Base-by-base conservation (phyloP, 352 stramenopile species). In the Saprolegnia diclina region DNA sequence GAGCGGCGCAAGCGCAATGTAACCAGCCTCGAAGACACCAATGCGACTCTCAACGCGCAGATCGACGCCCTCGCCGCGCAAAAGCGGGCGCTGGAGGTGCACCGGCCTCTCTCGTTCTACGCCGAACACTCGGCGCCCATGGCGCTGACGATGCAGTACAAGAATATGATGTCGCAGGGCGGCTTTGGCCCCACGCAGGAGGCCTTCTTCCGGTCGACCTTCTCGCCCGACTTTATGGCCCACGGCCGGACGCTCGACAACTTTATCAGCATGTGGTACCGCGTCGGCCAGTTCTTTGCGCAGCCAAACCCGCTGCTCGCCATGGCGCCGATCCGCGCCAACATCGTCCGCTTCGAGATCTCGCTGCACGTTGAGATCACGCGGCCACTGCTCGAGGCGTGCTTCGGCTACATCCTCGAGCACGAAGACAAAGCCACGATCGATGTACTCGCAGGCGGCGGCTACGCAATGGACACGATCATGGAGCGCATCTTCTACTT, bases 401-500 rank as follows among this genome's bases (percentile, higher is more conserved):
- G 26, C 21, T 54, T 66, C 21, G 18, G n/a, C 21, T 55, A 24
- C 29, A 21, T 55, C 29, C 57, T 66, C n/a, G 57, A 66, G 13
- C 21, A 66, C 0, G 57, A 66, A 24, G 21, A 55, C 21, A 5
- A 32, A 4, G 57, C 37, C 6, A 66, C 38, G 14, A 32, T 66
- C 29, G 57, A 66, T 40, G 35, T 5, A 0, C 40, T 66, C 18
- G 40, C 53, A 4, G 24, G 13, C 16, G 22, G 37, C 22, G 13
- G 50, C 16, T 10, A 21, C 21, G 21, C 24, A 1, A 55, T 66
- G 13, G 13, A 38, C n/a, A 40, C 29, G 10, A 21, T 56, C 16
- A 40, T 66, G 37, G 50, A 40, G 22, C 57, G 57, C 13, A 44
- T 29, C 19, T 66, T 66, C n/a, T 66, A 38, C 57, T 66, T 66